Evolutionary conservation across 2,329 filamentous ascomycete species (phyloP), one percentile per base, ranked within the genome.

Genomic region (Fragosphaeria purpurea): DNA sequence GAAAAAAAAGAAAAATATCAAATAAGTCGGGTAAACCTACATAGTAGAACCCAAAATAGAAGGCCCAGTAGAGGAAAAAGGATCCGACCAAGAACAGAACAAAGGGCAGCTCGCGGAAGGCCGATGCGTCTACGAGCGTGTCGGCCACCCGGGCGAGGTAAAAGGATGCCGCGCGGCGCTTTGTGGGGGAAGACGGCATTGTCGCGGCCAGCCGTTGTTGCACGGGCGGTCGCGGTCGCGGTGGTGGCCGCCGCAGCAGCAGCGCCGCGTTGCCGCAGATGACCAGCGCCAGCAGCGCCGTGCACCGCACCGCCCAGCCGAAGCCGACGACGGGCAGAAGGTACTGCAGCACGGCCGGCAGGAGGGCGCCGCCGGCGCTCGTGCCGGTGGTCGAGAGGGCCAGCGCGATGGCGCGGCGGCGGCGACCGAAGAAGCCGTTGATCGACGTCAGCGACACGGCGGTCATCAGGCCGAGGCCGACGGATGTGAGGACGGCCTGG

Each of bases 311-410:
- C 0, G 83, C 80, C 80, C 82, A 85, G 2, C 72, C 70, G 58
- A 85, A 86, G 0, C 83, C 83, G 12, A 85, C 64, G 33, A 65
- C 67, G 0, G 80, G 80, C 4, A 84, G 70, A 6, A 85, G 65
- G 48, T 80, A 74, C 59, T 75, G 70, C 5, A 78, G 68, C 3
- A 76, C 69, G 1, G 76, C 72, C 0, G 83, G 82, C 59, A 83
- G 85, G 6, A 86, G 67, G 4, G 85, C 65, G 2, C 81, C 80
- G 1, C 83, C 83, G 0, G 75, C 73, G 1, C 77, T 75, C 10
- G 78, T 79, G 1, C 83, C 83, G 1, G 74, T 75, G 0, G 80
- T 76, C 37, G 75, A 72, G 5, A 83, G 67, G 0, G 78, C 75
- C 42, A 86, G 67, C 0, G 81, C 82, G 5, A 82, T 65, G 0